Evolutionary conservation across 345 rosid genomes (phyloP).

Genomic region (Linum trigynum): DNA sequence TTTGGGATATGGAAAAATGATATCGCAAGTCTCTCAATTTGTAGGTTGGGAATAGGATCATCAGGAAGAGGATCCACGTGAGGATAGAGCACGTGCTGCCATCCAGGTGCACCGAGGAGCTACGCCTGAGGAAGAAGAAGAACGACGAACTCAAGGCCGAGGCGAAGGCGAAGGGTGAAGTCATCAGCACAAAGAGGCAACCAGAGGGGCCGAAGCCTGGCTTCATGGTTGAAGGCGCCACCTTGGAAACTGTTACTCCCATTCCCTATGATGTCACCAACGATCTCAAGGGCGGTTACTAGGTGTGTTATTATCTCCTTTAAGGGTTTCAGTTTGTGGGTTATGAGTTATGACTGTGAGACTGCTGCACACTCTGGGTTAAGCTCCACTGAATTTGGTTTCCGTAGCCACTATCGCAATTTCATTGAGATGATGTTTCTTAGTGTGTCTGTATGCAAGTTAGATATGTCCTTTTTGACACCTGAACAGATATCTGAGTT

Average conservation of each 20-base stretch:
- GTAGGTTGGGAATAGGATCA: too few species aligned
- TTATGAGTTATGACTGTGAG: too few species aligned
- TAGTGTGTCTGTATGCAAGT: too few species aligned
- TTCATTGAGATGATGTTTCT: too few species aligned
- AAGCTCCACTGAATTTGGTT: too few species aligned
- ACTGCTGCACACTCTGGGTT: too few species aligned
- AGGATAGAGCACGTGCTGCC: slow-evolving; percentile 31
- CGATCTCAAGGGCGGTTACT: slow-evolving; percentile 73
- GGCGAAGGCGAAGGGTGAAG: slow-evolving; percentile 57
- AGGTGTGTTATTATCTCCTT: slow-evolving; percentile 2
- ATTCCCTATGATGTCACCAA: slow-evolving; percentile 76
- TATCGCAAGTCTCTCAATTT: not conserved
- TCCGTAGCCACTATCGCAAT: too few species aligned
- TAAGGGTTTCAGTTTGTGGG: too few species aligned
- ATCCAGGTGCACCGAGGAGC: slow-evolving; percentile 57
- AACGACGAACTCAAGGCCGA: slow-evolving; percentile 32
- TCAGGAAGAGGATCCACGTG: too few species aligned
- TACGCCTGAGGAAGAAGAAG: slow-evolving; percentile 37
- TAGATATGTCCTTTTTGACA: too few species aligned
- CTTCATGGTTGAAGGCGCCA: slow-evolving; percentile 66
- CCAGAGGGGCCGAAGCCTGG: slow-evolving; percentile 71
- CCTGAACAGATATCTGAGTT: too few species aligned
- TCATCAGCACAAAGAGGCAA: slow-evolving; percentile 64
- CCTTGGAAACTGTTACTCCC: slow-evolving; percentile 64
- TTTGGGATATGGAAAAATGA: too few species aligned